A percentile compares a stretch with the other conserved stretches of the same genome.
Evolutionary conservation across 495 filamentous ascomycete genomes (phyloP).

Genomic region (Xylaria sp.): DNA sequence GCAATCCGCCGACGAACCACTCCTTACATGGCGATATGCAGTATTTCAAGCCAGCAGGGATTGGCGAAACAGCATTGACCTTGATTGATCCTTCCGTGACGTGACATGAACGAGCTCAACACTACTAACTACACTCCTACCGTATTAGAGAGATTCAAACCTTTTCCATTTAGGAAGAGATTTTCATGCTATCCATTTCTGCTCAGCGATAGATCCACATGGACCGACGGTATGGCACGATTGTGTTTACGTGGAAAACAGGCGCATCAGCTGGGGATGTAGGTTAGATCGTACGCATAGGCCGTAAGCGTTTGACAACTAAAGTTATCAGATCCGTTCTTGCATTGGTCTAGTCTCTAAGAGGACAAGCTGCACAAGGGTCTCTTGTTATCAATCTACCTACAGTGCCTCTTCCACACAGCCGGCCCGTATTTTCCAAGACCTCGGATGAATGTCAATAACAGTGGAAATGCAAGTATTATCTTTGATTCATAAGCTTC

Average conservation of each 20-base stretch:
- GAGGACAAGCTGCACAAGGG: not conserved
- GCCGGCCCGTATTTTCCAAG: not conserved
- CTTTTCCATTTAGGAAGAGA: not conserved
- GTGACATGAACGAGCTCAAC: not conserved
- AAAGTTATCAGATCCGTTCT: constrained; percentile 19
- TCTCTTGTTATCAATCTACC: constrained; percentile 13
- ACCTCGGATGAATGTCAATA: no score
- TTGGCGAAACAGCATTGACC: not conserved
- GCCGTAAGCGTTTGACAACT: not conserved
- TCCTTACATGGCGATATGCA: not conserved
- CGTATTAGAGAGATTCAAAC: not conserved
- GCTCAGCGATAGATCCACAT: not conserved
- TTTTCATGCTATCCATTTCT: not conserved
- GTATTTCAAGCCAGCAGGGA: not conserved
- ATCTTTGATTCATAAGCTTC: no score
- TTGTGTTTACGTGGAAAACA: not conserved
- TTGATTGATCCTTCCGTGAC: constrained; percentile 3
- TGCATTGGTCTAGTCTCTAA: constrained; percentile 7
- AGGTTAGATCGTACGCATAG: not conserved
- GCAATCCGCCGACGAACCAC: not conserved
- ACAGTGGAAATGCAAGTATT: no score
- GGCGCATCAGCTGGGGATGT: constrained; percentile 7
- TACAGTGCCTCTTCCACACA: not conserved
- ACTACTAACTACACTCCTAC: no score
- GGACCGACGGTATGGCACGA: not conserved